A percentile compares a stretch with the other conserved stretches of the same genome.
Evolutionary conservation across 1,139 yeast genomes (phyloP).

Genomic region (Nakaseomyces uthaithaninus): DNA sequence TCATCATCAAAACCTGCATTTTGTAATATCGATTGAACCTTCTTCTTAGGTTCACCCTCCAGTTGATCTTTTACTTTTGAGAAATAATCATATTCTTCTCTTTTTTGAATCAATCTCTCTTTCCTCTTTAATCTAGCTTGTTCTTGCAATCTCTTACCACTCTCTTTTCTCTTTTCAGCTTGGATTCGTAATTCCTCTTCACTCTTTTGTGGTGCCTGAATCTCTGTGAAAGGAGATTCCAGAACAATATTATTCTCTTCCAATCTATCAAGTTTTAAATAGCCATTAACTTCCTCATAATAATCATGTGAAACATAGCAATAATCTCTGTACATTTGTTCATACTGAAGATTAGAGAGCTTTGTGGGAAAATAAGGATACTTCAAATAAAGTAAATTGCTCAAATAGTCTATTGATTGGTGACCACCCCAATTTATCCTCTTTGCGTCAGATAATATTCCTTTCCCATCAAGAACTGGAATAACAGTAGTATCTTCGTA

Average conservation of each 20-base stretch:
- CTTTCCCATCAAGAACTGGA: constrained; percentile 66
- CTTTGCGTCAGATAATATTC: constrained; percentile 60
- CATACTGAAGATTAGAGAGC: constrained; percentile 54
- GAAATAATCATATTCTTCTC: constrained; percentile 71
- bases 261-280: constrained; percentile 54
- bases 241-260: constrained; percentile 63
- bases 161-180: constrained; percentile 74
- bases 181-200: constrained; percentile 76
- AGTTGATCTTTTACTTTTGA: constrained; percentile 49
- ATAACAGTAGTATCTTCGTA: constrained; percentile 75
- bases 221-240: constrained; percentile 73
- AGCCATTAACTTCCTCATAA: constrained; percentile 49
- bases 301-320: constrained; percentile 73
- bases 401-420: constrained; percentile 57
- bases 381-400: constrained; percentile 60
- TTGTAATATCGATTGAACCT: constrained; percentile 40
- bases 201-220: constrained; percentile 59
- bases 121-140: constrained; percentile 81
- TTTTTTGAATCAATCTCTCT: constrained; percentile 74
- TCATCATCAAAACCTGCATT: constrained; percentile 75
- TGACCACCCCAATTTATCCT: constrained; percentile 91
- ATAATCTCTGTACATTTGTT: constrained; percentile 60
- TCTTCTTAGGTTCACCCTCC: constrained; percentile 40
- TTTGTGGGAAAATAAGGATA: constrained; percentile 88
- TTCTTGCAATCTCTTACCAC: constrained; percentile 82